Evolutionary conservation across 2,329 filamentous ascomycete species (phyloP), one percentile per base, ranked within the genome.

Genomic region (Elsinoe batatas): DNA sequence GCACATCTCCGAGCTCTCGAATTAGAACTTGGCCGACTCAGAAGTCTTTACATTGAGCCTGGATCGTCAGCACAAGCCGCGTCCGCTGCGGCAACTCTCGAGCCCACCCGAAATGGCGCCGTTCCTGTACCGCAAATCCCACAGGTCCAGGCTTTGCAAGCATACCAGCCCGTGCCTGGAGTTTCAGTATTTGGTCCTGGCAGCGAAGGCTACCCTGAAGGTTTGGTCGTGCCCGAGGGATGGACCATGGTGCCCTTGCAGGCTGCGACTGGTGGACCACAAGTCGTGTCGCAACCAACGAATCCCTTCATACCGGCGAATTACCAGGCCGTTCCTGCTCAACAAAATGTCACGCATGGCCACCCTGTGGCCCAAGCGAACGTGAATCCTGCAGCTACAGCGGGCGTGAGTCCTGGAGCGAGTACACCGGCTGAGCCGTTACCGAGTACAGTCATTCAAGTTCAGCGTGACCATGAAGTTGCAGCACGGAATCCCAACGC

Each of bases 1-100:
- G 78, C 82, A 47, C 72, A 80, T n/a, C 72, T 90, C n/a, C 79
- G 84, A 53, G 71, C 82, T 13, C 74, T 93, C 58, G 79, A 87
- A 58, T 71, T 73, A 17, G 88, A 93, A 66, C 68, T 93, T 50
- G 74, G 79, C 33, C 79, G 84, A 58, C 73, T 91, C 54, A 82
- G 85, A 20, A 75, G 63, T 12, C 56, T 62, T 17, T 60, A 64
- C 10, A 50, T 64, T n/a, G 62, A 61, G 10, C 55, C 53, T 13
- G 61, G 64, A 20, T 62, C 47, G 13, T 60, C 57, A n/a, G 54
- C 57, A 15, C 57, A 57, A 26, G 35, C 44, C 5, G 46, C 43
- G 51, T 35, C 61, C 56, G 30, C 43, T 35, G 57, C 32, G 38
- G 47, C 17, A 10, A 36, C 32, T 20, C 35, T 32, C 18, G 42